phyloP scores from a whole-genome alignment of 495 filamentous ascomycete genomes.

The Lophiostoma macrostomum region DNA sequence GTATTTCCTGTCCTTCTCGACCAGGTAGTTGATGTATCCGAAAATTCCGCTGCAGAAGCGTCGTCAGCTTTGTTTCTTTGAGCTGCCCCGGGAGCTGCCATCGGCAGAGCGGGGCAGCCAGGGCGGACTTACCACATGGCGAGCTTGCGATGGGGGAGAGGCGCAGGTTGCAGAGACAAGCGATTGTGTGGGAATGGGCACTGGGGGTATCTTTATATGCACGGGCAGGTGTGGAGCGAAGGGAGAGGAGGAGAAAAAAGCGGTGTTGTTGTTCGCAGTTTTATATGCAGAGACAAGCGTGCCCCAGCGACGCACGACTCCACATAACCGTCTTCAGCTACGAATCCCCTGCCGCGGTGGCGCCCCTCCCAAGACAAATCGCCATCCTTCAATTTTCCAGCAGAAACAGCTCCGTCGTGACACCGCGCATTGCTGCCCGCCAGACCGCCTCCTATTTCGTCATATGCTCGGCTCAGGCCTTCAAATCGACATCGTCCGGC shows the following conservation, averaged over 20 bases:
- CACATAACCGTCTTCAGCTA: constrained; percentile 20
- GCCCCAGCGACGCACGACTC: constrained; percentile 18
- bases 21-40: constrained; percentile 90
- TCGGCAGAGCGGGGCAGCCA: constrained; percentile 19
- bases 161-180: constrained; percentile 15
- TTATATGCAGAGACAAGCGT: constrained; percentile 28
- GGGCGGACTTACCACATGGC: constrained; percentile 33
- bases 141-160: constrained; percentile 10
- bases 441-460: constrained; percentile 25
- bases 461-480: constrained; percentile 13
- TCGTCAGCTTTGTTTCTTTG: constrained; percentile 12
- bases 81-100: not conserved
- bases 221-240: not conserved
- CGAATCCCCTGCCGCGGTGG: constrained; percentile 20
- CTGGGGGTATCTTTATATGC: not conserved
- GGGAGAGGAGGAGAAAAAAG: constrained; percentile 15
- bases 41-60: constrained; percentile 81
- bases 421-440: constrained; percentile 7
- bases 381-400: constrained; percentile 23
- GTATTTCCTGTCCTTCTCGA: constrained; percentile 94
- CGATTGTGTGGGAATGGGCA: constrained; percentile 11
- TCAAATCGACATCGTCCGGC: constrained; percentile 3
- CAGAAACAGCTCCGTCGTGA: not conserved
- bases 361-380: constrained; percentile 12
- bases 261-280: constrained; percentile 30